These are phyloP conservation scores for Raffaelea deltoideospora DNA, from an alignment of 2,329 filamentous ascomycete genomes.

Conservation along the genomic window DNA sequence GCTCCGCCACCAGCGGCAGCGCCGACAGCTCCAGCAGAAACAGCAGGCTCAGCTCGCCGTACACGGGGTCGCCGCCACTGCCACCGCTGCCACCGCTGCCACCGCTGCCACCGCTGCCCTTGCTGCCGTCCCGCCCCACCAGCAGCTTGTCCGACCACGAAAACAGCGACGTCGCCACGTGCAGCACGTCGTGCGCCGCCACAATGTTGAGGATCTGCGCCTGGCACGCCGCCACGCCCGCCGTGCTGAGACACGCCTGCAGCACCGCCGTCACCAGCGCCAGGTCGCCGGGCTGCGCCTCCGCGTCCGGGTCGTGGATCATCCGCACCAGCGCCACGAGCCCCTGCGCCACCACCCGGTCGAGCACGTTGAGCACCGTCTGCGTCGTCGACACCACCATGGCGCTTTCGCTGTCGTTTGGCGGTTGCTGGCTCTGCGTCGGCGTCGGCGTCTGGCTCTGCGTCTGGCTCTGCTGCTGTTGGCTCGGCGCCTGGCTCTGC, in stretches of 20 bases:
- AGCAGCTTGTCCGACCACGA: slow-evolving; percentile 84
- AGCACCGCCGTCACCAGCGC: slow-evolving; percentile 76
- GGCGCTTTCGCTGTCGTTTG: slow-evolving; percentile 9
- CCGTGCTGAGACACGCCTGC: slow-evolving; percentile 68
- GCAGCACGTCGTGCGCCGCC: slow-evolving; percentile 55
- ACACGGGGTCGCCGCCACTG: slow-evolving; percentile 54
- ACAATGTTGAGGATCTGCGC: slow-evolving; percentile 57
- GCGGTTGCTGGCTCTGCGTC: too few species aligned
- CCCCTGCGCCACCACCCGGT: slow-evolving; percentile 63
- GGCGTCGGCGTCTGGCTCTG: not conserved
- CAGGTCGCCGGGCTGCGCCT: slow-evolving; percentile 63
- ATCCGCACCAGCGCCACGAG: slow-evolving; percentile 70
- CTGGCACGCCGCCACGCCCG: slow-evolving; percentile 57
- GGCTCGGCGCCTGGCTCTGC: not conserved
- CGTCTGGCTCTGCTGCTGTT: slow-evolving; percentile 1
- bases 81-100: slow-evolving; percentile 21
- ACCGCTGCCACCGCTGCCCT: too few species aligned
- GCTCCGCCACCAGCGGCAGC: slow-evolving; percentile 68
- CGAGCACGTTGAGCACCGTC: slow-evolving; percentile 63
- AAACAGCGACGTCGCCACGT: slow-evolving; percentile 74
- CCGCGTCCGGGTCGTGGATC: slow-evolving; percentile 58
- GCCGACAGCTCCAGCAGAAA: slow-evolving; percentile 81
- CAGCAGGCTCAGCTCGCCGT: slow-evolving; percentile 79
- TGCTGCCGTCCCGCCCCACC: too few species aligned
- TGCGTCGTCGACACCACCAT: slow-evolving; percentile 34